phyloP scores from a whole-genome alignment of 2,329 filamentous ascomycete genomes.

The Davidsoniella australis region DNA sequence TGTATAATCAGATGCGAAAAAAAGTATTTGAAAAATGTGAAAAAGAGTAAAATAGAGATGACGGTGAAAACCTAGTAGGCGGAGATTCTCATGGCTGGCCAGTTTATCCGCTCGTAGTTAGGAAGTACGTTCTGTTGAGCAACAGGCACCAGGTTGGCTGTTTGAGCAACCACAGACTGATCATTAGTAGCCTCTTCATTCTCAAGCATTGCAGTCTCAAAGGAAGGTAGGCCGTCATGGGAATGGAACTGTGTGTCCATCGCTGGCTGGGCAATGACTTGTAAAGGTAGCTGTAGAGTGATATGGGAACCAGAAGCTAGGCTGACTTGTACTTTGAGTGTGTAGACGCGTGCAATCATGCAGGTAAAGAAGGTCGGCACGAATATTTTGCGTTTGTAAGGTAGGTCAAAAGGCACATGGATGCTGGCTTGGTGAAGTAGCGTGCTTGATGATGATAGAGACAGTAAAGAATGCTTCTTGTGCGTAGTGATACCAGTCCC shows the following conservation, averaged over 20 bases:
- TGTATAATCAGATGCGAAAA: too few relatives aligned
- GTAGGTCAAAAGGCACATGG: conserved; percentile 31
- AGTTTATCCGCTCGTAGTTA: too few relatives aligned
- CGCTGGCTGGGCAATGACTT: conserved; percentile 21
- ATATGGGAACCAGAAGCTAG: conserved; percentile 27
- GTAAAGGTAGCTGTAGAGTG: conserved; percentile 31
- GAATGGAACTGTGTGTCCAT: not conserved
- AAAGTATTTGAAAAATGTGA: too few relatives aligned
- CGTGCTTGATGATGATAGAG: conserved; percentile 7
- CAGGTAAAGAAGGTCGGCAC: conserved; percentile 42
- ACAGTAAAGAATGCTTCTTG: conserved; percentile 11
- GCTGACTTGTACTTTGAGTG: conserved; percentile 28
- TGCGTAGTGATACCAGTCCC: conserved; percentile 17
- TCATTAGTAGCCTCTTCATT: not conserved
- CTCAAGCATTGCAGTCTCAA: conserved; percentile 3
- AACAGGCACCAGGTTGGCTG: too few relatives aligned
- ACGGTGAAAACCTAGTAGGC: too few relatives aligned
- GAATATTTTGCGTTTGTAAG: conserved; percentile 30
- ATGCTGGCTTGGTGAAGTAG: conserved; percentile 24
- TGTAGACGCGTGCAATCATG: conserved; percentile 38
- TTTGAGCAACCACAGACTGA: too few relatives aligned
- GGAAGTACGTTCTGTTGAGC: too few relatives aligned
- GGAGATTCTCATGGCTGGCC: too few relatives aligned
- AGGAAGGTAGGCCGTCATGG: conserved; percentile 7
- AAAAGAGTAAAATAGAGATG: too few relatives aligned